Conservation (phyloP, 129 eudicot genomes). For the Tagetes erecta region DNA sequence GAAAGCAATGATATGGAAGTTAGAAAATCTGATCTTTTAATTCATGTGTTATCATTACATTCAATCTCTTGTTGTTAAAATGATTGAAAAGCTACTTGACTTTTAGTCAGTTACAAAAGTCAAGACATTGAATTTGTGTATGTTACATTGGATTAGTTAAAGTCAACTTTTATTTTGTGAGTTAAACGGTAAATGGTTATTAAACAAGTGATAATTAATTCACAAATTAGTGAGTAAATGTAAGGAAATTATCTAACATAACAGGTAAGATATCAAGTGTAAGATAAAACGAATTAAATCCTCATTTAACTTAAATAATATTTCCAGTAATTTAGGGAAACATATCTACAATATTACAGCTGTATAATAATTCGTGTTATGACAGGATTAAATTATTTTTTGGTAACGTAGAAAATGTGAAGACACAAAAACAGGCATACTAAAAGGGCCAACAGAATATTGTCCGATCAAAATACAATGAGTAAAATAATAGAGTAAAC, state of each 20-base stretch:
- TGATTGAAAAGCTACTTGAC: constrained; percentile 15
- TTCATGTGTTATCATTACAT: background rate
- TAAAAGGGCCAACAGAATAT: too few species aligned
- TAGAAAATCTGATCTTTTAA: constrained; percentile 21
- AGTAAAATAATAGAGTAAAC: too few species aligned
- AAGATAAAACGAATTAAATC: too few species aligned
- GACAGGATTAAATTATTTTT: too few species aligned
- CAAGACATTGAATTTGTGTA: constrained; percentile 3
- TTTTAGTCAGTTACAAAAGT: constrained; percentile 18
- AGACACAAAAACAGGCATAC: too few species aligned
- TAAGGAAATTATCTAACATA: background rate
- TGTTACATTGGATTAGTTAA: constrained; percentile 6
- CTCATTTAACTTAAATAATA: too few species aligned
- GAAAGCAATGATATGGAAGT: constrained; percentile 16
- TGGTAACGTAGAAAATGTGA: too few species aligned
- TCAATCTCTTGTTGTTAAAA: constrained; percentile 3
- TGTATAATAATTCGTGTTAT: background rate
- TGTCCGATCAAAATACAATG: too few species aligned
- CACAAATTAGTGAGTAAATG: background rate
- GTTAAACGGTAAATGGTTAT: background rate
- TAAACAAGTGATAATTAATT: too few species aligned
- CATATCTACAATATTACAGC: background rate
- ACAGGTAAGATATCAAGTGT: constrained; percentile 10
- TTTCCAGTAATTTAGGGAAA: background rate
- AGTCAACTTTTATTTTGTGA: constrained; percentile 17